Base-by-base conservation (phyloP, 1,284 basidiomycete species). In the Cryptococcus sp. region DNA sequence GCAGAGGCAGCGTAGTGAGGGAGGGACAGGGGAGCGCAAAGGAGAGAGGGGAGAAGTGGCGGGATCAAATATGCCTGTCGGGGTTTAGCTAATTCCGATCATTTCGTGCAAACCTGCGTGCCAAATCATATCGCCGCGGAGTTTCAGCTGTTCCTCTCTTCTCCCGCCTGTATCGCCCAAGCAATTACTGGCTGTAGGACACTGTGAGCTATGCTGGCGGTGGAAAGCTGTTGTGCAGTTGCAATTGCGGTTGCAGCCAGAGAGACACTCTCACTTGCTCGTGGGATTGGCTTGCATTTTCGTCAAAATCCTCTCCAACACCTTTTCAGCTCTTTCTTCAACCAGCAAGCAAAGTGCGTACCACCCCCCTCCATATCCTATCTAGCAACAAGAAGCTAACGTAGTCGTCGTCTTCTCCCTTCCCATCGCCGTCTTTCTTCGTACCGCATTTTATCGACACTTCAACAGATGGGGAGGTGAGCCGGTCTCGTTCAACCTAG, bases 261-360 rank as follows among this genome's bases (percentile, higher is more conserved):
- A 35, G 31, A 35, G 8, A 35, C 31, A 35, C n/a, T 50, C 17
- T 20, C 27, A 23, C 35, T 45, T 40, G 41, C 45, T 53, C 41
- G 51, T 31, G 51, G 51, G 39, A 44, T 53, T 53, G 22, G 25
- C 17, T 50, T 19, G 35, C 35, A 39, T 40, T 50, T 53, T 47
- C 23, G 39, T 53, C 13, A 31, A 51, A 47, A 22, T 15, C 50
- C 47, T n/a, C 27, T 45, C 15, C 11, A 39, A 39, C 46, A 39
- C 35, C 39, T 35, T 54, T 35, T 46, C 42, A 20, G 50, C 47
- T 53, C 49, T 51, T 45, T 60, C 55, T 50, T 50, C 57, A 62
- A 57, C 60, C 64, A 62, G 52, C 60, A 65, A 62, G 51, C 41
- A 65, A 61, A 62, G 60, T 62, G 53, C 46, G 60, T 65, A 27